Conservation (phyloP, 2,329 filamentous ascomycete genomes). For the Alternaria triticina region DNA sequence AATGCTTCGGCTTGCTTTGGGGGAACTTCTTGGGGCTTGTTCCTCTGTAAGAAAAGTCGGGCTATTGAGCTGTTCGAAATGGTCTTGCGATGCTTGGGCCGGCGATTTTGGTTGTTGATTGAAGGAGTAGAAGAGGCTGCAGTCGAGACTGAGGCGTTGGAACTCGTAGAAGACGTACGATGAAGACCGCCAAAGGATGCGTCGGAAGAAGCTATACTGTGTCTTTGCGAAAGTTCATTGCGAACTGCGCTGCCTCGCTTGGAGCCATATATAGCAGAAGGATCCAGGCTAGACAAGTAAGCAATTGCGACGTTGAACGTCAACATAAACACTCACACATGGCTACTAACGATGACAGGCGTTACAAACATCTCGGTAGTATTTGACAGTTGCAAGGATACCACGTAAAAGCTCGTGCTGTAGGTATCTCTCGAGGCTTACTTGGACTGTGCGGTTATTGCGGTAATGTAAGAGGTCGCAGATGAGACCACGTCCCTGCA, state of each 20-base stretch:
- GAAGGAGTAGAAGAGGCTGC: slow-evolving; percentile 21
- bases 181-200: slow-evolving; percentile 13
- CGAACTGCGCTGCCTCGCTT: slow-evolving; percentile 7
- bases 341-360: slow-evolving; percentile 17
- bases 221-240: slow-evolving; percentile 3
- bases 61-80: slow-evolving; percentile 18
- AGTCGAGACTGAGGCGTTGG: slow-evolving; percentile 15
- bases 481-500: slow-evolving; percentile 1
- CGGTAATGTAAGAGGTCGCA: neutral
- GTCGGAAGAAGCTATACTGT: slow-evolving; percentile 17
- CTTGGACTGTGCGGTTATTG: neutral
- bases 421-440: neutral
- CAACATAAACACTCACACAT: slow-evolving; percentile 19
- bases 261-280: slow-evolving; percentile 5
- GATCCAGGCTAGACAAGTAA: slow-evolving; percentile 21
- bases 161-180: slow-evolving; percentile 16
- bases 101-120: neutral
- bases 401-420: neutral
- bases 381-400: neutral
- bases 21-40: slow-evolving; percentile 3
- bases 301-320: neutral
- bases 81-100: slow-evolving; percentile 19
- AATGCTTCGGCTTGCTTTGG: neutral
- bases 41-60: slow-evolving; percentile 21
- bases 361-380: slow-evolving; percentile 25